Conservation (phyloP, 2,329 filamentous ascomycete species). For the Trichoderma gracile region DNA sequence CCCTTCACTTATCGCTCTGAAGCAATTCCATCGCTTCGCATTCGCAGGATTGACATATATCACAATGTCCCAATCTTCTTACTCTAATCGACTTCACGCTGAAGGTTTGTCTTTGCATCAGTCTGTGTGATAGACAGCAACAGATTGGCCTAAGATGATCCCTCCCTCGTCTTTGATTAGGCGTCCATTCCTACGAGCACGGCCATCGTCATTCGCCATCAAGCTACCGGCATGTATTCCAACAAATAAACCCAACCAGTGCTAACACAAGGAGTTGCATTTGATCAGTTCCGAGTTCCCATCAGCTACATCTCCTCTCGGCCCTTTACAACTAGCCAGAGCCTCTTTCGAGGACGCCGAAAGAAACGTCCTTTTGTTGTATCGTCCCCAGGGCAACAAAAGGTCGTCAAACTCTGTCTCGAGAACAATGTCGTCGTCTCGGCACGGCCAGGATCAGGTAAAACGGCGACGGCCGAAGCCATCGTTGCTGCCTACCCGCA, state of each 20-base stretch:
- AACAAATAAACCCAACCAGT: background rate
- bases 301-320: background rate
- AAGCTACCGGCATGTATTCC: background rate
- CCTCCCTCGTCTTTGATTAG: background rate
- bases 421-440: constrained; percentile 38
- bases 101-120: no score
- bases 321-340: background rate
- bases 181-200: background rate
- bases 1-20: no score
- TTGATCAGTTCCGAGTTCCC: background rate
- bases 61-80: background rate
- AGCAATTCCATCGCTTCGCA: no score
- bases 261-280: background rate
- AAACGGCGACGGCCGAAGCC: constrained; percentile 37
- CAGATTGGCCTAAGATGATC: background rate
- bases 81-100: background rate
- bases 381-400: constrained; percentile 33
- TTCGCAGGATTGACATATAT: no score
- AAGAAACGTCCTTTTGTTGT: constrained; percentile 22
- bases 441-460: constrained; percentile 38
- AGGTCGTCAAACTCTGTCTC: constrained; percentile 31
- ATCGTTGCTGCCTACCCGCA: constrained; percentile 33
- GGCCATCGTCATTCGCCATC: background rate
- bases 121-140: background rate
- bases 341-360: background rate